These are phyloP conservation scores for Phoenix dactylifera DNA, from an alignment of 176 grass and related monocot species.

Conservation along the genomic window DNA sequence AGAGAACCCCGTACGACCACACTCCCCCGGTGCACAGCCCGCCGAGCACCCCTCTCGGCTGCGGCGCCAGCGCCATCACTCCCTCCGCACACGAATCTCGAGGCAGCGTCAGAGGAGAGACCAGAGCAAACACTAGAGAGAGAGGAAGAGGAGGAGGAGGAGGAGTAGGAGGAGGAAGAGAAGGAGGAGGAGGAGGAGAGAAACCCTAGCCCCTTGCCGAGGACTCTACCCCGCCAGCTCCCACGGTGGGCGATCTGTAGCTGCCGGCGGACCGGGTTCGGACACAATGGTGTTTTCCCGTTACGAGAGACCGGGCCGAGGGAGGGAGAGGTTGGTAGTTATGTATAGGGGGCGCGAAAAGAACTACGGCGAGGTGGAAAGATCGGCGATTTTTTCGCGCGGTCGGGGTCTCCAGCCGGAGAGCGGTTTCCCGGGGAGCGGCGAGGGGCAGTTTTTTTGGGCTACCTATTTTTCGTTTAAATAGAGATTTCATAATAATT, in stretches of 20 bases:
- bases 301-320: not conserved
- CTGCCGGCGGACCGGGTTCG: not conserved
- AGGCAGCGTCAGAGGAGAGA: not conserved
- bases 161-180: no score
- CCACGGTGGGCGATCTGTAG: not conserved
- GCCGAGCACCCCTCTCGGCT: slow-evolving; percentile 45
- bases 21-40: slow-evolving; percentile 55
- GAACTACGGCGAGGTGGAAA: not conserved
- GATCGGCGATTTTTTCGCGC: not conserved
- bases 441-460: no score
- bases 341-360: no score
- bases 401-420: no score
- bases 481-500: no score
- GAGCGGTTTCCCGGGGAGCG: no score
- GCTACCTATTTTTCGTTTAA: no score
- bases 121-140: no score
- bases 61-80: slow-evolving; percentile 5
- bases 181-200: no score
- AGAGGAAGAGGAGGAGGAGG: no score
- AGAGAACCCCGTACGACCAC: slow-evolving; percentile 83
- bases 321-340: not conserved
- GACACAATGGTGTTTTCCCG: no score
- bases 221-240: not conserved
- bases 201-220: not conserved
- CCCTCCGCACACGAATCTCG: slow-evolving; percentile 9